Conservation (phyloP, 2,329 filamentous ascomycete genomes). For the Achaetomium macrosporum region DNA sequence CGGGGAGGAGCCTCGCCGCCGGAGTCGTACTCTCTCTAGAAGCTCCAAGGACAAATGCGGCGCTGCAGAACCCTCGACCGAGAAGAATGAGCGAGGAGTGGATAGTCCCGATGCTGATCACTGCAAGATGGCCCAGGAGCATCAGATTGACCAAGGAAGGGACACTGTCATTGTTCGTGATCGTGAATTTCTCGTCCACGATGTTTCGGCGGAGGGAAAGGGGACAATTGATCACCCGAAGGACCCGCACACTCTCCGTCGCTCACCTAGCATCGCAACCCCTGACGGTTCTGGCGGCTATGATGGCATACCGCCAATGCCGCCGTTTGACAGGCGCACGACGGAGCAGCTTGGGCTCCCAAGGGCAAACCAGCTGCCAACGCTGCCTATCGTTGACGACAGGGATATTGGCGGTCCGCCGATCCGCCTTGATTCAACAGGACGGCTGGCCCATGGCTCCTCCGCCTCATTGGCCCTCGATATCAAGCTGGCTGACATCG, state of each 20-base stretch:
- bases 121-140: slow-evolving; percentile 60
- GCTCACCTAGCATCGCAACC: slow-evolving; percentile 29
- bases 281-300: slow-evolving; percentile 35
- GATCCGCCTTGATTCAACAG: slow-evolving; percentile 48
- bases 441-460: slow-evolving; percentile 39
- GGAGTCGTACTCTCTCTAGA: slow-evolving; percentile 28
- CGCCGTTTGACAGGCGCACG: slow-evolving; percentile 51
- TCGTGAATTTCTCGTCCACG: slow-evolving; percentile 65
- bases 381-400: slow-evolving; percentile 66
- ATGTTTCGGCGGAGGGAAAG: slow-evolving; percentile 58
- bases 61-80: slow-evolving; percentile 52
- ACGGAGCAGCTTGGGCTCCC: slow-evolving; percentile 64
- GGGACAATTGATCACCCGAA: slow-evolving; percentile 51
- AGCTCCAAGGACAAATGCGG: slow-evolving; percentile 20
- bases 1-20: slow-evolving; percentile 47
- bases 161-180: slow-evolving; percentile 65
- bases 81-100: slow-evolving; percentile 66
- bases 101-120: slow-evolving; percentile 72
- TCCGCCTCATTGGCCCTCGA: slow-evolving; percentile 57
- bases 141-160: slow-evolving; percentile 56
- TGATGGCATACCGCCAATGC: slow-evolving; percentile 53
- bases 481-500: slow-evolving; percentile 66
- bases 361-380: slow-evolving; percentile 62
- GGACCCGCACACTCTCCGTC: slow-evolving; percentile 26
- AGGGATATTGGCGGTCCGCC: slow-evolving; percentile 75